These are phyloP conservation scores for Dinochytrium kinnereticum DNA, from an alignment of 371 early-diverging fungal species.

Conservation along the genomic window DNA sequence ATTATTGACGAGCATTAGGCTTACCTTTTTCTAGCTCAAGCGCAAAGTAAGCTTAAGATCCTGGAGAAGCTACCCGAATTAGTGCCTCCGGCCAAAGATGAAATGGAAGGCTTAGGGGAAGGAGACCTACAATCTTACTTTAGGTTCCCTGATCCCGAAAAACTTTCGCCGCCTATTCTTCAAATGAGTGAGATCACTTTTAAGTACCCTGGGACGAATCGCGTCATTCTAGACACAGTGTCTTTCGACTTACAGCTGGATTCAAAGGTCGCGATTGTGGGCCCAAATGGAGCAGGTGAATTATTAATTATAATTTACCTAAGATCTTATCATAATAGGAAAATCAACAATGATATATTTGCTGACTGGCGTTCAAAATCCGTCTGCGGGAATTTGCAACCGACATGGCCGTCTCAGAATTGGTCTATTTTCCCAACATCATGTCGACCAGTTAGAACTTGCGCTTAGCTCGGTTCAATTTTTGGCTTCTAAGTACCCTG, in stretches of 20 bases:
- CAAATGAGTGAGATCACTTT: constrained; percentile 92
- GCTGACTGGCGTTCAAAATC: constrained; percentile 81
- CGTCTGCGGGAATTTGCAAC: constrained; percentile 78
- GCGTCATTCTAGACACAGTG: constrained; percentile 76
- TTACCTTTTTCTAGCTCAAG: constrained; percentile 73
- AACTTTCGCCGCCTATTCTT: constrained; percentile 77
- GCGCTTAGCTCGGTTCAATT: constrained; percentile 85
- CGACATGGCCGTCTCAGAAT: constrained; percentile 94
- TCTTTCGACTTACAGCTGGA: constrained; percentile 94
- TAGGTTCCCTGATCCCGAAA: constrained; percentile 91
- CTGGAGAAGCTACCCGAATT: constrained; percentile 95
- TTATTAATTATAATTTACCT: background rate
- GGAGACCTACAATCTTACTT: constrained; percentile 81
- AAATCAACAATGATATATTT: constrained; percentile 91
- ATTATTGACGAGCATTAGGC: background rate
- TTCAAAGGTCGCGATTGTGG: constrained; percentile 95
- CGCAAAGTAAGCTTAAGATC: constrained; percentile 97
- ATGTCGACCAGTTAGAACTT: constrained; percentile 91
- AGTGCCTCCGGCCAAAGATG: constrained; percentile 73
- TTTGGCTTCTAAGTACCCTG: constrained; percentile 86
- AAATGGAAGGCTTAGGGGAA: constrained; percentile 68
- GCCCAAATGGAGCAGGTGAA: constrained; percentile 65
- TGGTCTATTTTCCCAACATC: constrained; percentile 98
- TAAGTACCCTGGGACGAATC: constrained; percentile 73
- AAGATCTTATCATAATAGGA: constrained; percentile 38